Evolutionary conservation across 176 grass and related monocot species (phyloP).

Genomic region (Miscanthus lutarioriparius): DNA sequence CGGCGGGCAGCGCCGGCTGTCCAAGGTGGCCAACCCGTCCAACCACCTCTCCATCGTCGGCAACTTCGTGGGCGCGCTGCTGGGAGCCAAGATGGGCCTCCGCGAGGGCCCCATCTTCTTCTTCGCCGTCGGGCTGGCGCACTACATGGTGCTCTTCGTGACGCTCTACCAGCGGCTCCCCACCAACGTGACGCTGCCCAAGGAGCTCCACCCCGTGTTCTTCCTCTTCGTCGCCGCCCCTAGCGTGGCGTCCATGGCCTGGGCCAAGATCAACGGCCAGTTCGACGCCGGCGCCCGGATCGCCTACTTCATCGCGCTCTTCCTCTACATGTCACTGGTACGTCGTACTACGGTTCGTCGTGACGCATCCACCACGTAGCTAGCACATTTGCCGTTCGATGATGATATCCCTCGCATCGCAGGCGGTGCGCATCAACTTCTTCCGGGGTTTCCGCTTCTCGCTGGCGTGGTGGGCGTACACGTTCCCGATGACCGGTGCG

Average conservation of each 20-base stretch:
- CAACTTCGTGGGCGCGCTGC: slow-evolving; percentile 90
- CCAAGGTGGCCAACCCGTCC: slow-evolving; percentile 90
- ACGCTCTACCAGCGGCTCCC: slow-evolving; percentile 98
- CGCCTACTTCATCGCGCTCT: slow-evolving; percentile 88
- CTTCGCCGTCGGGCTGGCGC: slow-evolving; percentile 83
- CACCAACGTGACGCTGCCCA: slow-evolving; percentile 82
- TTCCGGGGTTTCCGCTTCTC: slow-evolving; percentile 95
- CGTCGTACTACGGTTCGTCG: background rate
- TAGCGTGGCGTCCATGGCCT: slow-evolving; percentile 84
- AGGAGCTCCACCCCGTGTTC: slow-evolving; percentile 96
- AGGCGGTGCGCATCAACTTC: slow-evolving; percentile 93
- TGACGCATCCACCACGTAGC: no score
- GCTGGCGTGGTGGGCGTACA: slow-evolving; percentile 99
- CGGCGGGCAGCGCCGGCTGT: slow-evolving; percentile 60
- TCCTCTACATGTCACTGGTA: slow-evolving; percentile 92
- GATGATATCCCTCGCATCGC: background rate
- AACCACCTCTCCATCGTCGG: slow-evolving; percentile 92
- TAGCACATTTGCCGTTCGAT: no score
- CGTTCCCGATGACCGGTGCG: slow-evolving; percentile 86
- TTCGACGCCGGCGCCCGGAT: slow-evolving; percentile 74
- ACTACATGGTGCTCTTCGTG: slow-evolving; percentile 94
- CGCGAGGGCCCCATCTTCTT: slow-evolving; percentile 83
- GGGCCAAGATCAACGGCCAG: slow-evolving; percentile 77
- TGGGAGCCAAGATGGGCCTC: slow-evolving; percentile 76
- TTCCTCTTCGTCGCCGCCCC: slow-evolving; percentile 94